Conservation (phyloP, 129 eudicot genomes). For the Flaveria bidentis region DNA sequence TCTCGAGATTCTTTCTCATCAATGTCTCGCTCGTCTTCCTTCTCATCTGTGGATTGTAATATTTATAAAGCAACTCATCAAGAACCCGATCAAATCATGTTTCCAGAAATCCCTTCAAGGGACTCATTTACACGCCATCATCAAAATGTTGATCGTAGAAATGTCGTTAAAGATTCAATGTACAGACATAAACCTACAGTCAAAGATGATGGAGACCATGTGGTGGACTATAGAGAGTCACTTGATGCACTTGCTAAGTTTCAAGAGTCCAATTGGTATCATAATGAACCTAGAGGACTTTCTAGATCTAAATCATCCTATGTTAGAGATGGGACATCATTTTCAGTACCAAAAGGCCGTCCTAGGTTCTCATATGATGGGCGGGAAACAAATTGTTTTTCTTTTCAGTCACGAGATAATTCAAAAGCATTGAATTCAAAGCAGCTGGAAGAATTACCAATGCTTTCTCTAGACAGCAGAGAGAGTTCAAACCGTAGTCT, state of each 20-base stretch:
- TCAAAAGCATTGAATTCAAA: slow-evolving; percentile 42
- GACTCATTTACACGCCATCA: slow-evolving; percentile 51
- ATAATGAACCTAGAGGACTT: slow-evolving; percentile 55
- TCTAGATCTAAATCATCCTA: slow-evolving; percentile 60
- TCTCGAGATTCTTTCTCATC: slow-evolving; percentile 91
- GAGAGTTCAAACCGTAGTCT: slow-evolving; percentile 55
- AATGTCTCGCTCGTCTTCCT: slow-evolving; percentile 86
- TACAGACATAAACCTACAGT: slow-evolving; percentile 51
- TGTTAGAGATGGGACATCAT: slow-evolving; percentile 52
- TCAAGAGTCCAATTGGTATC: slow-evolving; percentile 61
- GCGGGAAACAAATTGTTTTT: slow-evolving; percentile 49
- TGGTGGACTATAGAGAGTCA: slow-evolving; percentile 49
- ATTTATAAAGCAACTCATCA: slow-evolving; percentile 52
- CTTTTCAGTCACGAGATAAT: slow-evolving; percentile 48
- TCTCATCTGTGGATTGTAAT: slow-evolving; percentile 73
- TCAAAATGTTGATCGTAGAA: slow-evolving; percentile 69
- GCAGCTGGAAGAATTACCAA: slow-evolving; percentile 62
- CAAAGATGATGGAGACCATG: slow-evolving; percentile 48
- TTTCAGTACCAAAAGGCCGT: slow-evolving; percentile 51
- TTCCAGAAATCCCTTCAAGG: slow-evolving; percentile 62
- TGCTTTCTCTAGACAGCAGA: slow-evolving; percentile 72
- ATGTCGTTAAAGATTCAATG: slow-evolving; percentile 85
- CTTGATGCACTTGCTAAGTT: slow-evolving; percentile 54
- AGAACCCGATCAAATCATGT: slow-evolving; percentile 63
- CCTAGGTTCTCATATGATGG: slow-evolving; percentile 88